Percentiles rank a stretch among this genome's conserved stretches.
Evolutionary conservation across 768 basidiomycete genomes (phyloP).

Genomic region (Trametes cingulata): DNA sequence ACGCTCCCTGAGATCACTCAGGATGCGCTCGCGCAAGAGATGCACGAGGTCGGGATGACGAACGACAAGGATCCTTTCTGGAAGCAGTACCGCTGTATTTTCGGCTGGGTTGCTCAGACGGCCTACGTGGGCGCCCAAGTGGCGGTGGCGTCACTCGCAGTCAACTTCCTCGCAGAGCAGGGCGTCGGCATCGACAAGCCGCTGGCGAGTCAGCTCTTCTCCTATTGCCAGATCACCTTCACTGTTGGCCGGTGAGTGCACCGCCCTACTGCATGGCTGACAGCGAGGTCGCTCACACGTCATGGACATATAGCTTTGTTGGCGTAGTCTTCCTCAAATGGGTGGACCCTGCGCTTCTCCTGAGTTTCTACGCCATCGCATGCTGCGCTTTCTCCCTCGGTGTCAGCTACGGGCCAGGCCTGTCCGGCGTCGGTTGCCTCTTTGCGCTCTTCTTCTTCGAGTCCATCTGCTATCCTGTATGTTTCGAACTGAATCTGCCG

Average conservation of each 20-base stretch:
- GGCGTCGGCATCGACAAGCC: constrained; percentile 52
- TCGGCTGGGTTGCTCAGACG: constrained; percentile 75
- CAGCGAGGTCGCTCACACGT: constrained; percentile 20
- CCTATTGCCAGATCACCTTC: constrained; percentile 72
- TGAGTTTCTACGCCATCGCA: constrained; percentile 51
- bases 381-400: constrained; percentile 56
- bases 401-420: constrained; percentile 51
- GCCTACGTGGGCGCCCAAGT: constrained; percentile 67
- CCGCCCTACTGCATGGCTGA: background rate
- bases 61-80: constrained; percentile 56
- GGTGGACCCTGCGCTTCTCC: constrained; percentile 64
- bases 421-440: constrained; percentile 57
- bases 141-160: constrained; percentile 63
- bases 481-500: constrained; percentile 16
- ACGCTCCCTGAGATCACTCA: constrained; percentile 70
- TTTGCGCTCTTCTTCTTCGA: constrained; percentile 75
- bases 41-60: constrained; percentile 42
- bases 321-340: constrained; percentile 60
- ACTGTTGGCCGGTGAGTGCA: constrained; percentile 53
- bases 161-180: constrained; percentile 71
- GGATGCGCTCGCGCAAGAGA: constrained; percentile 56
- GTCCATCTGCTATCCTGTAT: constrained; percentile 69
- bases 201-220: constrained; percentile 63
- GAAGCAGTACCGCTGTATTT: constrained; percentile 69
- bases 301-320: constrained; percentile 46